Percentiles rank a stretch among this genome's conserved stretches.
Conservation (phyloP, 257 asterid genomes). For the Salvia splendens region DNA sequence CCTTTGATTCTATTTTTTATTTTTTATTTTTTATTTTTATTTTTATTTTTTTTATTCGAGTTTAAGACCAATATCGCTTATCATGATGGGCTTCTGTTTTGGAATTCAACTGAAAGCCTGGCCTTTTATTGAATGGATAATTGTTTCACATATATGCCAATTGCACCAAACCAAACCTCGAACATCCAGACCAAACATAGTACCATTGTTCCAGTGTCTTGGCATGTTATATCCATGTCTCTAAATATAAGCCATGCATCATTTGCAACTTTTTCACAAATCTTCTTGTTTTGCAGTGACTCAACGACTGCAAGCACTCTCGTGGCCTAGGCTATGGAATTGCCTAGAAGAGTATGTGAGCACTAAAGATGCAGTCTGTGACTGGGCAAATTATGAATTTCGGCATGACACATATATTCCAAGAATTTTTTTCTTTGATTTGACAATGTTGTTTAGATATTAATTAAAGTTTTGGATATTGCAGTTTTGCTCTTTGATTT, state of each 20-base stretch:
- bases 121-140: no score
- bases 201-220: no score
- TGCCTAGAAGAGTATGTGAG: constrained; percentile 8
- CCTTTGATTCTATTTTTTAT: no score
- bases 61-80: no score
- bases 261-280: background rate
- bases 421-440: constrained; percentile 20
- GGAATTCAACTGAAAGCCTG: no score
- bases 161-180: no score
- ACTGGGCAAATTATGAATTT: constrained; percentile 26
- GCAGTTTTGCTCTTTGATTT: constrained; percentile 2
- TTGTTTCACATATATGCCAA: no score
- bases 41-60: no score
- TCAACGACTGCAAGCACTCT: constrained; percentile 62
- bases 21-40: no score
- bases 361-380: background rate
- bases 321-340: constrained; percentile 39
- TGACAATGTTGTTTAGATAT: constrained; percentile 8
- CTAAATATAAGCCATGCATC: background rate
- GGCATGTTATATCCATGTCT: background rate
- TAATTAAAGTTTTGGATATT: constrained; percentile 22
- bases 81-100: no score
- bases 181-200: no score
- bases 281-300: constrained; percentile 39
- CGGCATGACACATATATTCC: constrained; percentile 21